Evolutionary conservation across 2,329 filamentous ascomycete genomes (phyloP), one percentile per base, ranked within the genome.

Genomic region (Ceratocystis colombiana): DNA sequence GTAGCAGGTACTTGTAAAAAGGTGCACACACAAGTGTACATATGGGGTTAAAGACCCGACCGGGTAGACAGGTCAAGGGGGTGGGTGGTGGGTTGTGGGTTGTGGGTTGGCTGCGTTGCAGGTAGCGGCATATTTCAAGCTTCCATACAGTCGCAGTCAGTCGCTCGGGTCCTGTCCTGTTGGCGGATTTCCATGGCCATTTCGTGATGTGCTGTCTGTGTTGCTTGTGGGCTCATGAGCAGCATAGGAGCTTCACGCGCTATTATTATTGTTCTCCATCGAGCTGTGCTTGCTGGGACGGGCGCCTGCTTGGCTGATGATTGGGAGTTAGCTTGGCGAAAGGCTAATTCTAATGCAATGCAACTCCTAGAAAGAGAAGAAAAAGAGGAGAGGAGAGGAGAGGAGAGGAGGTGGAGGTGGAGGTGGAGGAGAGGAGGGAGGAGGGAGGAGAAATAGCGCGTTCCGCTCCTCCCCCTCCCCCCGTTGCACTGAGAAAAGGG

Each of bases 381-480:
- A 15, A 12, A 53, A 55, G 50, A 55, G 50, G 25, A 5, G 50
- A 25, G 22, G 22, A 5, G 50, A 25, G 22, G 22, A 50, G 45
- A 48, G 20, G 20, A 48, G 45, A 20, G 22, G 22, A 22, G 17
- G 46, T 48, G 46, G 46, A 15, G 4, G 45, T 22, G 22, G 22
- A 25, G 22, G 17, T 46, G 46, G 46, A n/a, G 6, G 46, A 33
- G 33, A 8, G 6, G 3, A 37, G 33, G 33, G 33, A 37, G 33
- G 33, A 37, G 33, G 10, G 37, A 50, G 48, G 48, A 50, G 48
- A 50, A 50, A 50, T 25, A 50, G 22, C 53, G 53, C 53, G 53
- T 28, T 57, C 53, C 53, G 53, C 53, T 57, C 53, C 53, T 57
- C 53, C 53, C 46, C 48, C 22, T 25, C 48, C 48, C 46, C 48